Conservation (phyloP, 176 grass and related monocot species). For the Pontederia paniculata region DNA sequence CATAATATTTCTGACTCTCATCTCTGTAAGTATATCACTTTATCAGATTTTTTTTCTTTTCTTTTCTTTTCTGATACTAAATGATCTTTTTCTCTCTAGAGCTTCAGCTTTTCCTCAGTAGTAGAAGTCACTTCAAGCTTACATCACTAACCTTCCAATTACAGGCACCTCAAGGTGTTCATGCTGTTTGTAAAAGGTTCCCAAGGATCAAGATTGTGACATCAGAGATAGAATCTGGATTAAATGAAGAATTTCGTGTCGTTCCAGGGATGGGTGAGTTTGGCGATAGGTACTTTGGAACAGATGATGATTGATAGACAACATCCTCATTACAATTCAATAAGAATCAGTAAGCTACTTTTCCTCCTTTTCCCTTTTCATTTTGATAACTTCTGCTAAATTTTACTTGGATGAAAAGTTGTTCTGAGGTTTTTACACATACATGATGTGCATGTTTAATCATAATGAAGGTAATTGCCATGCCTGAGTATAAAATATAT, state of each 20-base stretch:
- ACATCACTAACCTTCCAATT: too few species aligned
- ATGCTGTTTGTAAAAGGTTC: constrained; percentile 86
- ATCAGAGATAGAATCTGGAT: constrained; percentile 82
- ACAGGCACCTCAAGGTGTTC: constrained; percentile 77
- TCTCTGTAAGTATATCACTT: constrained; percentile 56
- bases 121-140: too few species aligned
- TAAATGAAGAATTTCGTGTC: constrained; percentile 74
- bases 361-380: too few species aligned
- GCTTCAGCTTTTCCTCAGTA: too few species aligned
- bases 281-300: constrained; percentile 80
- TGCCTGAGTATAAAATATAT: too few species aligned
- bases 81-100: too few species aligned
- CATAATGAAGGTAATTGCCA: too few species aligned
- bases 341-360: background rate
- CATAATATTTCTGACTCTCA: constrained; percentile 87
- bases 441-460: too few species aligned
- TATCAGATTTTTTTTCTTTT: background rate
- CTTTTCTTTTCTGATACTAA: background rate
- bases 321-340: background rate
- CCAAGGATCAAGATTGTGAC: constrained; percentile 93
- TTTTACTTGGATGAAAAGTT: too few species aligned
- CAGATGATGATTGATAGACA: constrained; percentile 45
- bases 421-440: too few species aligned
- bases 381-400: too few species aligned
- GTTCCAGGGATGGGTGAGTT: constrained; percentile 85